Conservation (phyloP, 2,329 filamentous ascomycete species). For the Colletotrichum truncatum region DNA sequence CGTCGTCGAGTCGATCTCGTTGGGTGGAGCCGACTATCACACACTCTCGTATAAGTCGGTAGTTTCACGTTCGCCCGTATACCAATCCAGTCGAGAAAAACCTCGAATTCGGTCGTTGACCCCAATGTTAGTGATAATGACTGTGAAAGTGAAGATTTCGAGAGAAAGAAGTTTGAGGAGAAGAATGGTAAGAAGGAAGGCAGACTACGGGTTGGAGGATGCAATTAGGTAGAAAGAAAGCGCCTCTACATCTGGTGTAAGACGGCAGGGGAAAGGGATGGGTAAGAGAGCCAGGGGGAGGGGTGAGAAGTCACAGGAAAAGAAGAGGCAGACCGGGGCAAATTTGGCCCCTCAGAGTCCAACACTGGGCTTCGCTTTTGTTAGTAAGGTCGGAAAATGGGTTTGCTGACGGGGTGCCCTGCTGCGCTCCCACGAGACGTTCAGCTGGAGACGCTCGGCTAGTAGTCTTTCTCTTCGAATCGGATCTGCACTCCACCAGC, state of each 20-base stretch:
- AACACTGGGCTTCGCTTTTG: slow-evolving; percentile 20
- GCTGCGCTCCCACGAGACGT: neutral
- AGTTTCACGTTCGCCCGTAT: too few relatives aligned
- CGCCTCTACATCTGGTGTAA: neutral
- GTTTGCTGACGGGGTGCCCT: slow-evolving; percentile 15
- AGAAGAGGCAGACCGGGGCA: neutral
- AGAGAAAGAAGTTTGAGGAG: neutral
- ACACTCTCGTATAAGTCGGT: too few relatives aligned
- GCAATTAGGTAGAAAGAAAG: neutral
- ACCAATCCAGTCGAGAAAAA: too few relatives aligned
- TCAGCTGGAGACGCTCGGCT: slow-evolving; percentile 7
- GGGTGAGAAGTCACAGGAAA: neutral
- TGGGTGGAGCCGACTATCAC: too few relatives aligned
- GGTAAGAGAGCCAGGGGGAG: neutral
- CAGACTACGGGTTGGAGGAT: neutral
- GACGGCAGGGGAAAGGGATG: neutral
- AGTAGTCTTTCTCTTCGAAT: neutral
- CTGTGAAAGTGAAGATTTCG: neutral
- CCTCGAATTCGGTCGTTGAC: too few relatives aligned
- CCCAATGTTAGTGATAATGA: too few relatives aligned
- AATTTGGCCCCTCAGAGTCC: neutral
- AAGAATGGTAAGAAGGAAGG: neutral
- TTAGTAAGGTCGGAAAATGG: slow-evolving; percentile 11
- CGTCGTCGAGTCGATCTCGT: too few relatives aligned
- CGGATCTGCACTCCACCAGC: slow-evolving; percentile 19